Evolutionary conservation across 768 basidiomycete genomes (phyloP), one percentile per base, ranked within the genome.

Genomic region (Lactifluus echinatus): DNA sequence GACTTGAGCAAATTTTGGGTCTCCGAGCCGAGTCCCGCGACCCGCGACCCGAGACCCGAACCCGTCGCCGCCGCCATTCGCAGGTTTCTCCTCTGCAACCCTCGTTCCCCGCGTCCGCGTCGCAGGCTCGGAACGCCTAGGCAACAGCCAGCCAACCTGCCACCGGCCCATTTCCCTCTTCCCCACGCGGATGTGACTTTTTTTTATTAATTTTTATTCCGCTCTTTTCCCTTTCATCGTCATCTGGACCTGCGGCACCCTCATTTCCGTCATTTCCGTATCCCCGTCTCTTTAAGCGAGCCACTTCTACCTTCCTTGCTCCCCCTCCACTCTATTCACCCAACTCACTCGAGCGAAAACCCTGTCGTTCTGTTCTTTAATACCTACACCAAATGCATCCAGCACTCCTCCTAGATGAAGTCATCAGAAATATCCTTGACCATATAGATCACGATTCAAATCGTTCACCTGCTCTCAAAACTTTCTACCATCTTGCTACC

Each of bases 351-450:
- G 23, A 46, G 17, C 24, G 19, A n/a, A 14, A 33, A n/a, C 31
- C 14, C 33, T n/a, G 8, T 28, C 17, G 8, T 29, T 34, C 42
- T 7, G 19, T 51, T n/a, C 37, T 26, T 36, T 11, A n/a, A 28
- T 15, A n/a, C n/a, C n/a, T n/a, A n/a, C 53, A 11, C 44, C n/a
- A 46, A 26, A 63, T 63, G 63, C 63, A 63, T 45, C 47, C 51
- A 8, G 60, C 62, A 14, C 63, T 63, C 40, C 63, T 62, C 33
- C 10, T 63, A 62, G 63, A 63, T 39, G 63, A 63, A 50, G 26
- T 63, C 29, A 45, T 63, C 4, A 57, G 63, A 54, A 49, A 50
- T 7, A 58, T 62, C n/a, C 55, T 63, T 50, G 61, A 55, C 42
- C 43, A 62, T 31, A 53, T 63, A 53, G 53, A 63, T 42, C 45